phyloP scores from a whole-genome alignment of 2,329 filamentous ascomycete species.

The Cercospora beticola region DNA sequence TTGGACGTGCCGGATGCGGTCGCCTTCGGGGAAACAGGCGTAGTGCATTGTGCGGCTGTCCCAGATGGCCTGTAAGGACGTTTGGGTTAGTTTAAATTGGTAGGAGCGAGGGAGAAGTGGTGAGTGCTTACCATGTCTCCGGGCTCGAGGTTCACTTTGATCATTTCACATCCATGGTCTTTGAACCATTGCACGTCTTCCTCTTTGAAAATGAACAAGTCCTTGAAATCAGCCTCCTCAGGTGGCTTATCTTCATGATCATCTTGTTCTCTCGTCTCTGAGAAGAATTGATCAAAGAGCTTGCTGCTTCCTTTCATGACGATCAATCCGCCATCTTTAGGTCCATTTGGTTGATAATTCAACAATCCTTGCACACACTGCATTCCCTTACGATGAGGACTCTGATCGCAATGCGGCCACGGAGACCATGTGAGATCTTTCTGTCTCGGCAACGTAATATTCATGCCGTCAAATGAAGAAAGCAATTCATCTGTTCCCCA shows the following conservation, averaged over 20 bases:
- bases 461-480: constrained; percentile 41
- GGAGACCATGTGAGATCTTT: constrained; percentile 39
- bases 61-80: constrained; percentile 20
- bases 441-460: constrained; percentile 46
- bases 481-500: constrained; percentile 41
- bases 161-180: constrained; percentile 24
- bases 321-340: constrained; percentile 50
- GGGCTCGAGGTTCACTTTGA: constrained; percentile 26
- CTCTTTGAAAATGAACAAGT: constrained; percentile 46
- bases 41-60: constrained; percentile 49
- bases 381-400: constrained; percentile 44
- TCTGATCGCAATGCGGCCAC: constrained; percentile 51
- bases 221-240: constrained; percentile 39
- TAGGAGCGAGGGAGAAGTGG: background rate
- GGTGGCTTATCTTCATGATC: constrained; percentile 38
- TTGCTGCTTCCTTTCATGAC: constrained; percentile 47
- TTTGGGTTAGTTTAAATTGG: background rate
- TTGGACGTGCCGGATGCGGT: constrained; percentile 32
- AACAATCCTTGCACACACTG: constrained; percentile 47
- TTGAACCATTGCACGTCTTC: constrained; percentile 35
- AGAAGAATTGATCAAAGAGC: constrained; percentile 49
- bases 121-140: constrained; percentile 21
- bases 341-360: constrained; percentile 48
- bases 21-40: constrained; percentile 35
- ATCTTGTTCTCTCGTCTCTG: constrained; percentile 34